Evolutionary conservation across 2,329 filamentous ascomycete species (phyloP).

Genomic region (Talaromyces verruculosus): DNA sequence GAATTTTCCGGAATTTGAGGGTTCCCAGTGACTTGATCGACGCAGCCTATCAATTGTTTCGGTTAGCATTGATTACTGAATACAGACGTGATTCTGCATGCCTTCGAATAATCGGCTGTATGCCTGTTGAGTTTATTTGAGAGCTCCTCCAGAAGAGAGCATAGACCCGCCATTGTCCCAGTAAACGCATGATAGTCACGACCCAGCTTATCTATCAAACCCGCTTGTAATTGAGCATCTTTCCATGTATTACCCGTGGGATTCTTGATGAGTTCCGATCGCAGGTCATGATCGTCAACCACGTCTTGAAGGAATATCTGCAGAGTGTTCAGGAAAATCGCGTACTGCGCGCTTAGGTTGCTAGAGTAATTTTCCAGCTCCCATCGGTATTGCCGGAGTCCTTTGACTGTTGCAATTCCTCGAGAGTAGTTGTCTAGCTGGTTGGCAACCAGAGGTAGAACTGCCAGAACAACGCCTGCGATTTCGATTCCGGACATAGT

Average conservation of each 20-base stretch:
- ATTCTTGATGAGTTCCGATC: neutral
- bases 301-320: neutral
- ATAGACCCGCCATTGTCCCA: neutral
- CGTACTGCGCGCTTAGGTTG: conserved; percentile 20
- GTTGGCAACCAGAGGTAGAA: too few relatives aligned
- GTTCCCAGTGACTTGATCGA: neutral
- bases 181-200: neutral
- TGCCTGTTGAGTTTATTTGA: neutral
- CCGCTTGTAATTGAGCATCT: neutral
- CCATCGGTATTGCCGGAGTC: too few relatives aligned
- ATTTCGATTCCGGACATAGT: too few relatives aligned
- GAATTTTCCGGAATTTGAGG: conserved; percentile 13
- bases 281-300: neutral
- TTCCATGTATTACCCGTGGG: neutral
- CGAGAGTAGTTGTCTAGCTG: too few relatives aligned
- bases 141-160: neutral
- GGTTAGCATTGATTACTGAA: neutral
- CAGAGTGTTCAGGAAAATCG: conserved; percentile 18
- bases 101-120: conserved; percentile 8
- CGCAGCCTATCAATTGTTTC: neutral
- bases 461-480: too few relatives aligned
- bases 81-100: neutral
- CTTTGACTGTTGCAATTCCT: too few relatives aligned
- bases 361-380: too few relatives aligned
- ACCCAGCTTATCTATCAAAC: neutral